Conservation (phyloP, 768 basidiomycete genomes). For the Rhodotorula sphaerocarpa region DNA sequence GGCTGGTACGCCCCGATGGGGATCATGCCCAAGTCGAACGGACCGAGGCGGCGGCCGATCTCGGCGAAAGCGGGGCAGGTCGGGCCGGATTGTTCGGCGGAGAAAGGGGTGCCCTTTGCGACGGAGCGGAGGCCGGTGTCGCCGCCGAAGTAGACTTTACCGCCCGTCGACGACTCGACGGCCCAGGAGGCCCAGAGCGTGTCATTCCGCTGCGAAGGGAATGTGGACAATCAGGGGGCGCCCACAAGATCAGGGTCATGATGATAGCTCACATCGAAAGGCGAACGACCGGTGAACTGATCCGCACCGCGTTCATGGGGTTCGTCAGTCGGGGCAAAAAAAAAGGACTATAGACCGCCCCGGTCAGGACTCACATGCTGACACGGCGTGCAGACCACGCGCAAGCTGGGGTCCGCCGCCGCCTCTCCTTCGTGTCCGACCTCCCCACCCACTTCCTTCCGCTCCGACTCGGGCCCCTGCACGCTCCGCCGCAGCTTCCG, state of each 20-base stretch:
- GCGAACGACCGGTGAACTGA: constrained; percentile 10
- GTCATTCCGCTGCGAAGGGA: constrained; percentile 50
- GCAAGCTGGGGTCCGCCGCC: constrained; percentile 41
- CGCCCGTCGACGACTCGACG: constrained; percentile 44
- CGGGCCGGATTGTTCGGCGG: constrained; percentile 42
- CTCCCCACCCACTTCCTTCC: too few relatives aligned
- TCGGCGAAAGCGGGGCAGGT: constrained; percentile 65
- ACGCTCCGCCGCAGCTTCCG: constrained; percentile 1
- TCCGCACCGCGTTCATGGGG: too few relatives aligned
- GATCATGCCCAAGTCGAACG: constrained; percentile 62
- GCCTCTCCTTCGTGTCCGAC: background rate
- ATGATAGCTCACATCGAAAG: constrained; percentile 1
- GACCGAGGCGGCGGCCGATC: constrained; percentile 58
- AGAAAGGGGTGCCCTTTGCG: constrained; percentile 28
- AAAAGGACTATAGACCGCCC: too few relatives aligned
- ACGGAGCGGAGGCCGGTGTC: constrained; percentile 41
- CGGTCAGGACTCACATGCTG: constrained; percentile 55
- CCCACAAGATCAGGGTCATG: background rate
- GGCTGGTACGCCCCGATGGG: constrained; percentile 59
- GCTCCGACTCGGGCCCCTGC: background rate
- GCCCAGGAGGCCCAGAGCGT: constrained; percentile 63
- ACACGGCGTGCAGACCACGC: constrained; percentile 56
- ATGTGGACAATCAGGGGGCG: background rate
- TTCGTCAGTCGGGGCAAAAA: too few relatives aligned
- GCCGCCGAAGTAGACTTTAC: constrained; percentile 28